These are phyloP conservation scores for Cordyceps cicadae DNA, from an alignment of 2,329 filamentous ascomycete genomes.

Conservation along the genomic window DNA sequence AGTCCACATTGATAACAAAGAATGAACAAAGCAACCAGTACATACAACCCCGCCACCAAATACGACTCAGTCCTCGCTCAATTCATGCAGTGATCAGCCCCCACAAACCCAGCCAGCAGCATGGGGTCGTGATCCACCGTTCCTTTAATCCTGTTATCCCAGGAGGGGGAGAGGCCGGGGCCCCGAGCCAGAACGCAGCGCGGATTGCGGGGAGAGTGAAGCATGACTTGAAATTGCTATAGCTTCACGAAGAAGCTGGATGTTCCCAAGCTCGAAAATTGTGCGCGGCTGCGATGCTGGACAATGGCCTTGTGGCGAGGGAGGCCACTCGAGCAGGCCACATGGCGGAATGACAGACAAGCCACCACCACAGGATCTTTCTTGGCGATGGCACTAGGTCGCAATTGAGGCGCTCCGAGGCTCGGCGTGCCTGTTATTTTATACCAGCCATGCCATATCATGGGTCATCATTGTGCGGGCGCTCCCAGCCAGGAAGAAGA, in stretches of 20 bases:
- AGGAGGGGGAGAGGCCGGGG: neutral
- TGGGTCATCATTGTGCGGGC: too few species aligned
- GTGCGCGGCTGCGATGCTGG: too few species aligned
- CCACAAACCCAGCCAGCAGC: neutral
- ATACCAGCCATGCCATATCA: too few species aligned
- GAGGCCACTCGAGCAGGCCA: neutral
- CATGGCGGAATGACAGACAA: neutral
- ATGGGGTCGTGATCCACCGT: neutral
- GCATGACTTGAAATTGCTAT: too few species aligned
- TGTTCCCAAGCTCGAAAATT: too few species aligned
- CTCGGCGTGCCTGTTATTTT: neutral
- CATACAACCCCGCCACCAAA: neutral
- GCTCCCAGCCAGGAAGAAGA: too few species aligned
- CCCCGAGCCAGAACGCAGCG: neutral
- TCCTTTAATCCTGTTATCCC: neutral
- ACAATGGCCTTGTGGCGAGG: neutral
- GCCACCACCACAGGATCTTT: neutral
- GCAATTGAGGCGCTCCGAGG: neutral
- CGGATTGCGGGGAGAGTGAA: neutral
- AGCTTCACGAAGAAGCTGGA: too few species aligned
- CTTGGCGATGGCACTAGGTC: neutral
- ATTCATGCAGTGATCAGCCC: neutral
- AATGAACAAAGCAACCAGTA: neutral
- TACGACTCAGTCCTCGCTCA: neutral
- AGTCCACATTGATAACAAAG: too few species aligned